Conservation (phyloP, 768 basidiomycete genomes). For the Phylloporus rhodoxanthus region DNA sequence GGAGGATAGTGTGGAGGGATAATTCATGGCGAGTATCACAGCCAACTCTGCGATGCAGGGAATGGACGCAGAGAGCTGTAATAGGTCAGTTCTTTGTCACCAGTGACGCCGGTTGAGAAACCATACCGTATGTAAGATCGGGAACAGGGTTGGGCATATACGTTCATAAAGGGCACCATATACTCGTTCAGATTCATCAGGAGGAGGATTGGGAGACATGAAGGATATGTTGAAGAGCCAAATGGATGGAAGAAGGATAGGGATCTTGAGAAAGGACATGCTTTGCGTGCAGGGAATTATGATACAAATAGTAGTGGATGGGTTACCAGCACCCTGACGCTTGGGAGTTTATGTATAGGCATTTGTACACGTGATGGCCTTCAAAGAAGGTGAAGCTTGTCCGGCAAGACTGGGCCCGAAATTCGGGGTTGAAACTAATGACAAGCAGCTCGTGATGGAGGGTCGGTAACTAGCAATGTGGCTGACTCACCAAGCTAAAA, state of each 20-base stretch:
- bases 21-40: conserved; percentile 16
- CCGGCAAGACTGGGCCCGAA: background rate
- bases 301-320: background rate
- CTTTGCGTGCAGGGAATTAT: background rate
- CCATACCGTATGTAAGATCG: conserved; percentile 21
- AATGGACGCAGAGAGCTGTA: conserved; percentile 25
- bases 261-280: conserved; percentile 20
- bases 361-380: background rate
- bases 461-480: background rate
- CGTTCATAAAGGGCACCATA: conserved; percentile 19
- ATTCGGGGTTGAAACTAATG: background rate
- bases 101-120: background rate
- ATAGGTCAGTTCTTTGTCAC: conserved; percentile 2
- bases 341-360: background rate
- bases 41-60: conserved; percentile 26
- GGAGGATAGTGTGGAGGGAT: conserved; percentile 19
- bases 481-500: background rate
- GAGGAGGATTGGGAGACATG: conserved; percentile 17
- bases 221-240: conserved; percentile 27
- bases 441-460: background rate
- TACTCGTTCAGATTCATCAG: conserved; percentile 17
- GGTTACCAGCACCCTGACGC: background rate
- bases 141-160: conserved; percentile 19
- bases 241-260: conserved; percentile 22
- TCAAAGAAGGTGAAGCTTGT: background rate